phyloP scores from a whole-genome alignment of 139 green algal species.

The Spirogloea muscicola region DNA sequence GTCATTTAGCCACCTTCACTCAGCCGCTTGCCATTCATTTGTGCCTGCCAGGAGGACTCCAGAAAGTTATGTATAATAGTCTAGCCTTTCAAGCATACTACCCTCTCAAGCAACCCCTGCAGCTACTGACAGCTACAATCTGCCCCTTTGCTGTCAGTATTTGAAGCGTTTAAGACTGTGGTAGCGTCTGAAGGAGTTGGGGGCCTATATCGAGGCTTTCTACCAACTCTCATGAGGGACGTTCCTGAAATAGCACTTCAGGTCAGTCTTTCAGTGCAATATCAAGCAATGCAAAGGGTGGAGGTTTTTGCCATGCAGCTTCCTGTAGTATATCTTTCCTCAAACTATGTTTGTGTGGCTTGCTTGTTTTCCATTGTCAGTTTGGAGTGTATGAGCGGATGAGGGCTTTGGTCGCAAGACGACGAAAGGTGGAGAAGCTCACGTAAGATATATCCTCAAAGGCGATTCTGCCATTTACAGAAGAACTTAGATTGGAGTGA shows the following conservation, averaged over 20 bases:
- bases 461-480: too few species aligned
- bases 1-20: too few species aligned
- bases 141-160: slow-evolving; percentile 33
- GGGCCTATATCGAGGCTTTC: slow-evolving; percentile 70
- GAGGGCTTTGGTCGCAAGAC: slow-evolving; percentile 22
- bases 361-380: slow-evolving; percentile 18
- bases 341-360: neutral
- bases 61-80: too few species aligned
- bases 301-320: slow-evolving; percentile 1
- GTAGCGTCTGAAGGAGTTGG: slow-evolving; percentile 53
- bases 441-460: too few species aligned
- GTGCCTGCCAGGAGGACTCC: too few species aligned
- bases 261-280: slow-evolving; percentile 13
- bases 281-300: neutral
- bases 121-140: neutral
- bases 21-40: neutral
- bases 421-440: slow-evolving; percentile 44
- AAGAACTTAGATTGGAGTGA: too few species aligned
- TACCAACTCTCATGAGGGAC: slow-evolving; percentile 66
- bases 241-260: slow-evolving; percentile 73
- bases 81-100: neutral
- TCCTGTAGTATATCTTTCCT: neutral
- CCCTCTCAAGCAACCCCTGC: neutral
- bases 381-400: slow-evolving; percentile 66
- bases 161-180: slow-evolving; percentile 48